These are phyloP conservation scores for Arabidopsis hybrid DNA, from an alignment of 441 rosid species.

Conservation along the genomic window DNA sequence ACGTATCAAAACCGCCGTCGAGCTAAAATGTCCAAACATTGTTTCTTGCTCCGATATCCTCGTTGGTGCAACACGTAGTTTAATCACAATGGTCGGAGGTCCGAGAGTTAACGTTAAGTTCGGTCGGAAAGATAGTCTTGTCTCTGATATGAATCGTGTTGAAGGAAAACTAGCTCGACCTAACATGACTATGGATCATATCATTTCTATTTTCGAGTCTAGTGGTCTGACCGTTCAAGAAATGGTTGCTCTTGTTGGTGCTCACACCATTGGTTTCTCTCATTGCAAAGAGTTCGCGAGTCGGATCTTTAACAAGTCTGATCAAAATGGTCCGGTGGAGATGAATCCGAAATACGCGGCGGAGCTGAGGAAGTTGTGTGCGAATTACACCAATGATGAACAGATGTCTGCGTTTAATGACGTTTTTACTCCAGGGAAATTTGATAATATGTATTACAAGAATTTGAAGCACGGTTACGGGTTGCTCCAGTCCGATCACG, in stretches of 20 bases:
- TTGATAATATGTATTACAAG: slow-evolving; percentile 78
- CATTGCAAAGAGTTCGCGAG: slow-evolving; percentile 73
- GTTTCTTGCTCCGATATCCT: slow-evolving; percentile 82
- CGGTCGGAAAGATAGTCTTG: slow-evolving; percentile 67
- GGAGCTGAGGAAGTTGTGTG: slow-evolving; percentile 57
- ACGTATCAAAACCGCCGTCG: slow-evolving; percentile 68
- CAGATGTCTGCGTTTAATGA: slow-evolving; percentile 77
- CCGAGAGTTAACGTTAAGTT: slow-evolving; percentile 54
- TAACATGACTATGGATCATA: slow-evolving; percentile 48
- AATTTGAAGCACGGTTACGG: slow-evolving; percentile 68
- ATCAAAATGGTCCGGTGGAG: slow-evolving; percentile 36
- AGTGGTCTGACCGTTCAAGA: slow-evolving; percentile 57
- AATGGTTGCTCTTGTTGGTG: slow-evolving; percentile 72
- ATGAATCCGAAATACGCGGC: slow-evolving; percentile 53
- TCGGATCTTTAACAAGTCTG: slow-evolving; percentile 48
- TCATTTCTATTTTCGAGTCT: slow-evolving; percentile 51
- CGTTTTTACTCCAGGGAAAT: slow-evolving; percentile 71
- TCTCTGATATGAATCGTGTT: slow-evolving; percentile 51
- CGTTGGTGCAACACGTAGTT: slow-evolving; percentile 66
- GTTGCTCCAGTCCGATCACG: slow-evolving; percentile 57
- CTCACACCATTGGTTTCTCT: slow-evolving; percentile 84
- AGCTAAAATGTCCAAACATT: slow-evolving; percentile 63
- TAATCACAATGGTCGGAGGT: slow-evolving; percentile 74
- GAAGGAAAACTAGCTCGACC: slow-evolving; percentile 54
- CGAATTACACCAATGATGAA: slow-evolving; percentile 52